Conservation (phyloP, 371 early-diverging fungal genomes). For the Mortierella sp. region DNA sequence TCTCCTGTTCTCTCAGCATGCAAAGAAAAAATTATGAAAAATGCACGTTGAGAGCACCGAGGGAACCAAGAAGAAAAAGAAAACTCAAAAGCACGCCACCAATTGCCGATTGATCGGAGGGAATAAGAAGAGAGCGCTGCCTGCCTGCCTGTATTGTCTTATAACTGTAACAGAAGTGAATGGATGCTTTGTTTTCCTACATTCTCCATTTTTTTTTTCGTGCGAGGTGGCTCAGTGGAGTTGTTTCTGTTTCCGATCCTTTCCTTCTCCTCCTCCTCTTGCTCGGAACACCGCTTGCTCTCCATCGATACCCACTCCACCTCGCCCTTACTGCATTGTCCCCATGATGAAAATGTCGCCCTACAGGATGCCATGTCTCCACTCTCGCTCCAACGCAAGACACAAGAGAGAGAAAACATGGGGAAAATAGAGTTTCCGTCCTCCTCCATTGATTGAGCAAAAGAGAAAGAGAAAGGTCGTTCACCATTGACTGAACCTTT, state of each 20-base stretch:
- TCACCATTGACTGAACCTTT: neutral
- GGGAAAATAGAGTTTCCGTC: constrained; percentile 36
- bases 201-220: neutral
- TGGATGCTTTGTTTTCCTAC: neutral
- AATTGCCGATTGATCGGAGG: neutral
- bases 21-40: neutral
- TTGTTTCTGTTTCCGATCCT: neutral
- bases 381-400: neutral
- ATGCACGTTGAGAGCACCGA: constrained; percentile 6
- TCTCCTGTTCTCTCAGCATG: neutral
- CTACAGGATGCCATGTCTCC: neutral
- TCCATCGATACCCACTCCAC: neutral
- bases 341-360: constrained; percentile 5
- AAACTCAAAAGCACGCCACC: constrained; percentile 7
- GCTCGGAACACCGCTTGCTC: neutral
- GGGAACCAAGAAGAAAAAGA: neutral
- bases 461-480: neutral
- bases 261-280: neutral
- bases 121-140: no score
- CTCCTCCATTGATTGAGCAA: neutral
- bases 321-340: neutral
- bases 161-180: neutral
- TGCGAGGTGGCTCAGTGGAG: neutral
- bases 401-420: constrained; percentile 3
- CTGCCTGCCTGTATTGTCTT: neutral